Conservation (phyloP, 176 grass and related monocot species). For the Lolium perenne region DNA sequence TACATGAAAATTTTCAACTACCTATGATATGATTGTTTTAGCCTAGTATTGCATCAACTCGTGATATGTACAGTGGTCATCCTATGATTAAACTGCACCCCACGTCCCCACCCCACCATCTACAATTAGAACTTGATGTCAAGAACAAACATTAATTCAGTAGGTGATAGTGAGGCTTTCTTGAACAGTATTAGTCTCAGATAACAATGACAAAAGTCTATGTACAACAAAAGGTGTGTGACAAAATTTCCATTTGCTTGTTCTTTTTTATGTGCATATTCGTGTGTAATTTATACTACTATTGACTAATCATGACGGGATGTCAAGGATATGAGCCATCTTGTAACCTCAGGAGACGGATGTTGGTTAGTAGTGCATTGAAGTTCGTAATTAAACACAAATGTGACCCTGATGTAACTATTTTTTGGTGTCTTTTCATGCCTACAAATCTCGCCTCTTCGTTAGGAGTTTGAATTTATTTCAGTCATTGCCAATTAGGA, state of each 20-base stretch:
- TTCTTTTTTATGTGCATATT: not conserved
- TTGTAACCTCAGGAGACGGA: not conserved
- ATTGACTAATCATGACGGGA: not conserved
- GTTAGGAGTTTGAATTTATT: conserved; percentile 16
- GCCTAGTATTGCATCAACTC: not conserved
- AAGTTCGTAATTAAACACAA: not conserved
- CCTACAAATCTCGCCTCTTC: not conserved
- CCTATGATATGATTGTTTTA: not conserved
- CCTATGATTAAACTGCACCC: not conserved
- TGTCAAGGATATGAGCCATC: not conserved
- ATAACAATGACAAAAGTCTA: not conserved
- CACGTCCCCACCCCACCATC: not conserved
- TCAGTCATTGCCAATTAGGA: not conserved
- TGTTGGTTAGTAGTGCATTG: not conserved
- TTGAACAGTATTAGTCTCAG: not conserved
- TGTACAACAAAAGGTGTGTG: not conserved
- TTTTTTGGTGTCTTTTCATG: not conserved
- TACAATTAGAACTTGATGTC: conserved; percentile 2
- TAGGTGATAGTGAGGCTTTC: not conserved
- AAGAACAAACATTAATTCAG: not conserved
- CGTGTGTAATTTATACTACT: not conserved
- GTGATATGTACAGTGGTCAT: conserved; percentile 11
- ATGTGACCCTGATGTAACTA: not conserved
- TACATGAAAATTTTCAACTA: conserved; percentile 5
- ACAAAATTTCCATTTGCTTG: not conserved